Conservation (phyloP, 805 yeast genomes). For the Candida loeiensis region DNA sequence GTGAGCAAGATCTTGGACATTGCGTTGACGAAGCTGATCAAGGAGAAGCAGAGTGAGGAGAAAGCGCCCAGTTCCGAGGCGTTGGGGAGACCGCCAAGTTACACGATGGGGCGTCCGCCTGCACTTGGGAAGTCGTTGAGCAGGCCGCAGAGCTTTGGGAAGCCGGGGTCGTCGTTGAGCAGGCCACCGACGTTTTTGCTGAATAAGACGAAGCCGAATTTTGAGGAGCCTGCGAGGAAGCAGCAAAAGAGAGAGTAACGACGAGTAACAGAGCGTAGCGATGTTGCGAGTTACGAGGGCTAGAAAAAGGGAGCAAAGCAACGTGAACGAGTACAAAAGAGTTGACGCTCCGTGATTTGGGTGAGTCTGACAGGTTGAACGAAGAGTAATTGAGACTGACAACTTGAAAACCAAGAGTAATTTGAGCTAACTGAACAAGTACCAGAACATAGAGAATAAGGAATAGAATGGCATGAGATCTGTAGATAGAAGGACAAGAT, state of each 20-base stretch:
- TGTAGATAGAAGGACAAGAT: no score
- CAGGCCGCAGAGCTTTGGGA: conserved; percentile 26
- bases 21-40: conserved; percentile 75
- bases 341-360: neutral
- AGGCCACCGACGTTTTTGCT: conserved; percentile 39
- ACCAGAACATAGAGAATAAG: no score
- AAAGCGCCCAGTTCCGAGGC: neutral
- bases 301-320: no score
- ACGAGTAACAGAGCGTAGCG: neutral
- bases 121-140: conserved; percentile 17
- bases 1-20: conserved; percentile 74
- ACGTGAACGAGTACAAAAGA: no score
- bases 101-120: conserved; percentile 25
- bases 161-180: conserved; percentile 28
- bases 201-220: conserved; percentile 19
- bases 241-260: conserved; percentile 5
- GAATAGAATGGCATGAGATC: no score
- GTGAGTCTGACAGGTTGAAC: neutral
- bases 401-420: no score
- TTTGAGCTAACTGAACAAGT: no score
- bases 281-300: no score
- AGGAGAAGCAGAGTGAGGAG: conserved; percentile 30
- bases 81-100: conserved; percentile 12
- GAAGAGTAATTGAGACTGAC: no score
- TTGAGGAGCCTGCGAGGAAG: conserved; percentile 9